Evolutionary conservation across 371 early-diverging fungal genomes (phyloP).

Genomic region (Mortierella sp.): DNA sequence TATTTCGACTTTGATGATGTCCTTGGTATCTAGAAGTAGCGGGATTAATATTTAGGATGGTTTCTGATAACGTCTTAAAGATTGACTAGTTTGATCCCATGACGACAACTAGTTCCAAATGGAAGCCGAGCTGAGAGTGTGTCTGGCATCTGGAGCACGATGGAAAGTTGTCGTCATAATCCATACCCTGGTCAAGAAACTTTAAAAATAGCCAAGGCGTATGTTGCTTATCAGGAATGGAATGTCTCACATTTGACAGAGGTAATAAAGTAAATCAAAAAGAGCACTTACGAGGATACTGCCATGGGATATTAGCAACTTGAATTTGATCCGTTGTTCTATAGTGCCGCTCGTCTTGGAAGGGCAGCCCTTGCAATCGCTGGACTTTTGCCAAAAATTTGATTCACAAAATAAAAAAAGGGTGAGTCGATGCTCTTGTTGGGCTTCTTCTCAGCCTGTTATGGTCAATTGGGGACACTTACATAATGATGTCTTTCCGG

Average conservation of each 20-base stretch:
- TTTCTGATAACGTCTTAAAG: no score
- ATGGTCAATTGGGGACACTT: constrained; percentile 25
- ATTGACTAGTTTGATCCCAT: no score
- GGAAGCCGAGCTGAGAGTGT: neutral
- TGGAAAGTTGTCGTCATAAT: constrained; percentile 9
- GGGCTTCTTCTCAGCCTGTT: neutral
- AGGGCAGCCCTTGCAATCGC: constrained; percentile 70
- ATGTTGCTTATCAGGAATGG: neutral
- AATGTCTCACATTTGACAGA: neutral
- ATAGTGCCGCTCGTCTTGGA: constrained; percentile 58
- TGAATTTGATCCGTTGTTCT: constrained; percentile 73
- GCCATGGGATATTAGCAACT: constrained; percentile 78
- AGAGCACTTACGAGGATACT: constrained; percentile 63
- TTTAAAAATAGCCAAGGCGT: constrained; percentile 8
- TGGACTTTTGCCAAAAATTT: constrained; percentile 57
- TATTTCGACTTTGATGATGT: constrained; percentile 76
- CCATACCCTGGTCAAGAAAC: constrained; percentile 5
- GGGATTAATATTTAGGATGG: neutral
- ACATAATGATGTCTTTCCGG: constrained; percentile 75
- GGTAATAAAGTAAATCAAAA: neutral
- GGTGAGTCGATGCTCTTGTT: constrained; percentile 19
- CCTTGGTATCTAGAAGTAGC: constrained; percentile 60
- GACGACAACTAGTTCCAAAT: neutral
- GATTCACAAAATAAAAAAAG: neutral
- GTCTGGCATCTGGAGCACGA: neutral